A percentile compares a stretch with the other conserved stretches of the same genome.
These are phyloP conservation scores for Citrullus amarus DNA, from an alignment of 306 rosid genomes.

Conservation along the genomic window DNA sequence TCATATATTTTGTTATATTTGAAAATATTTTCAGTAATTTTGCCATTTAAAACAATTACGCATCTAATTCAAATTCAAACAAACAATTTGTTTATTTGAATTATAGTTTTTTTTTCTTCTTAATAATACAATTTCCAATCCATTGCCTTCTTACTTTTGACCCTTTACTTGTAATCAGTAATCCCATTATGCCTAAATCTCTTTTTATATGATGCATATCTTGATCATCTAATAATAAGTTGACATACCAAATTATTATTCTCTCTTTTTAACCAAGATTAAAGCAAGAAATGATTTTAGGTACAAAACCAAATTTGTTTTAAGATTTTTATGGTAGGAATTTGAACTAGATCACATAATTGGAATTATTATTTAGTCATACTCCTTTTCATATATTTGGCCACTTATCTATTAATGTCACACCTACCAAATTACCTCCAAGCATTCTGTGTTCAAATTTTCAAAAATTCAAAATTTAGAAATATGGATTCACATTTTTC, in stretches of 20 bases:
- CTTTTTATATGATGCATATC: background rate
- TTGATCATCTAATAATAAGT: background rate
- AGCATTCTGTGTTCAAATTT: background rate
- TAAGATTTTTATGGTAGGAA: background rate
- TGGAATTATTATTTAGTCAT: background rate
- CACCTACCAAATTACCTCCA: conserved; percentile 5
- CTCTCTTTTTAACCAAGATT: background rate
- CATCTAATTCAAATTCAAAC: no score
- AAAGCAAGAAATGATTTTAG: background rate
- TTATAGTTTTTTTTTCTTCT: no score
- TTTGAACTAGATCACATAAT: background rate
- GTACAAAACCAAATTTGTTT: background rate
- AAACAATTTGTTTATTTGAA: background rate
- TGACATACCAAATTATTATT: background rate
- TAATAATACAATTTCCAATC: background rate
- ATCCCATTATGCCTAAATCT: background rate
- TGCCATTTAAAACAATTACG: no score
- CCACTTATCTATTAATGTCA: background rate
- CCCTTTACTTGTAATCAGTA: background rate
- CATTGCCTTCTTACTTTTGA: background rate
- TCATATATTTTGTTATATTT: no score
- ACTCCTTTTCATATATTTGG: background rate
- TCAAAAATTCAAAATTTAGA: background rate
- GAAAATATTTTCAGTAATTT: no score
- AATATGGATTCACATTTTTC: background rate